Percentiles rank a stretch among this genome's conserved stretches.
phyloP scores from a whole-genome alignment of 2,329 filamentous ascomycete species.

The Thelonectria discophora region DNA sequence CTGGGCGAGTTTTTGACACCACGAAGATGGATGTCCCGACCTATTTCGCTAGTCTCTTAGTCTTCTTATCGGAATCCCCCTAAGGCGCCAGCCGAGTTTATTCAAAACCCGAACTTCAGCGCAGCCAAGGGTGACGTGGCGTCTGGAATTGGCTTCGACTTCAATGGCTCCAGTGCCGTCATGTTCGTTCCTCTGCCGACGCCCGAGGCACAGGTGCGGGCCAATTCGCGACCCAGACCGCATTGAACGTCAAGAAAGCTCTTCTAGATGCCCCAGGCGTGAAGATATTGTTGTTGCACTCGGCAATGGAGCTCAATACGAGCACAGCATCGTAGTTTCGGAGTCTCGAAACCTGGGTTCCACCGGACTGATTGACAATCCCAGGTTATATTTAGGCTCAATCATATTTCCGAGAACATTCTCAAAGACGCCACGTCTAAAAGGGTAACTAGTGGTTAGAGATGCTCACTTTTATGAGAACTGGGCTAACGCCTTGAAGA shows the following conservation, averaged over 20 bases:
- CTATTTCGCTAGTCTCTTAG: too few relatives aligned
- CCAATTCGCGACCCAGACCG: constrained; percentile 33
- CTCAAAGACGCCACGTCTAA: constrained; percentile 32
- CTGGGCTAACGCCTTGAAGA: constrained; percentile 34
- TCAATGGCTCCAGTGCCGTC: constrained; percentile 41
- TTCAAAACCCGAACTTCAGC: constrained; percentile 39
- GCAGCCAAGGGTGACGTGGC: constrained; percentile 44
- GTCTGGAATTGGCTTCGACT: constrained; percentile 38
- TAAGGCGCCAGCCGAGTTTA: constrained; percentile 44
- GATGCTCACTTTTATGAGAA: constrained; percentile 36
- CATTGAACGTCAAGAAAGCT: constrained; percentile 36
- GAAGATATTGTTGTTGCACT: constrained; percentile 40
- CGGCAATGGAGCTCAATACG: constrained; percentile 43
- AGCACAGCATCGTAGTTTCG: constrained; percentile 41
- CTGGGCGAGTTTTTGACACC: too few relatives aligned
- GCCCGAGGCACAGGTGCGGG: constrained; percentile 38
- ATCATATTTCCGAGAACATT: constrained; percentile 33
- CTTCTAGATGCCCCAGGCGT: constrained; percentile 28
- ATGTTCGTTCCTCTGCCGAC: constrained; percentile 47
- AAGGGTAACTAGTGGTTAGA: constrained; percentile 28
- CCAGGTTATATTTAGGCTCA: constrained; percentile 41
- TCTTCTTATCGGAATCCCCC: constrained; percentile 42
- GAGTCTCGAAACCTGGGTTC: neutral
- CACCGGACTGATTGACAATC: neutral
- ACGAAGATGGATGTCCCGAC: too few relatives aligned